These are phyloP conservation scores for Lycium ferocissimum DNA, from an alignment of 257 asterid species.

Conservation along the genomic window DNA sequence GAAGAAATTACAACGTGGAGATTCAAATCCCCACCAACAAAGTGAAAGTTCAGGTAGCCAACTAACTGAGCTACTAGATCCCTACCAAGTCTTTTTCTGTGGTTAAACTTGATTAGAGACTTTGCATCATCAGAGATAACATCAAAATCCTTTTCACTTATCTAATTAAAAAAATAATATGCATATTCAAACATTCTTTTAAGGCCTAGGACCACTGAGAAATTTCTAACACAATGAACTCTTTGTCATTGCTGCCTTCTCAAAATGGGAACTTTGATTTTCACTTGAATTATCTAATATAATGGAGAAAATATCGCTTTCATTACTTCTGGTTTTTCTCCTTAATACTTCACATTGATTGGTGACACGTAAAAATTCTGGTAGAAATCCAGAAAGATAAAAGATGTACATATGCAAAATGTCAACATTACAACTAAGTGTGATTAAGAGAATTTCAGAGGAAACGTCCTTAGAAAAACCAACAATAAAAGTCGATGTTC, in stretches of 20 bases:
- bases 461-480: background rate
- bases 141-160: background rate
- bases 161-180: background rate
- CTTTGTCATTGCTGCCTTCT: conserved; percentile 23
- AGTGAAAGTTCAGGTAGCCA: too few relatives aligned
- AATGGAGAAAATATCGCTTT: conserved; percentile 18
- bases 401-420: background rate
- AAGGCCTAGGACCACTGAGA: conserved; percentile 26
- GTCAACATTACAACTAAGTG: background rate
- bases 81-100: background rate
- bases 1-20: too few relatives aligned
- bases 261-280: conserved; percentile 26
- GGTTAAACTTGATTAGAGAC: background rate
- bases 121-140: background rate
- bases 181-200: conserved; percentile 25
- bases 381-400: background rate
- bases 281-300: conserved; percentile 14
- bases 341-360: background rate
- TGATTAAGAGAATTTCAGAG: background rate
- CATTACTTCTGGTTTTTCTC: background rate
- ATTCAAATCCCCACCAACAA: too few relatives aligned
- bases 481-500: background rate
- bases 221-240: background rate
- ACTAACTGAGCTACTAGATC: too few relatives aligned
- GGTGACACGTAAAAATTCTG: background rate